A percentile compares a stretch with the other conserved stretches of the same genome.
phyloP scores from a whole-genome alignment of 768 basidiomycete species.

The Phaeotremella fagi region DNA sequence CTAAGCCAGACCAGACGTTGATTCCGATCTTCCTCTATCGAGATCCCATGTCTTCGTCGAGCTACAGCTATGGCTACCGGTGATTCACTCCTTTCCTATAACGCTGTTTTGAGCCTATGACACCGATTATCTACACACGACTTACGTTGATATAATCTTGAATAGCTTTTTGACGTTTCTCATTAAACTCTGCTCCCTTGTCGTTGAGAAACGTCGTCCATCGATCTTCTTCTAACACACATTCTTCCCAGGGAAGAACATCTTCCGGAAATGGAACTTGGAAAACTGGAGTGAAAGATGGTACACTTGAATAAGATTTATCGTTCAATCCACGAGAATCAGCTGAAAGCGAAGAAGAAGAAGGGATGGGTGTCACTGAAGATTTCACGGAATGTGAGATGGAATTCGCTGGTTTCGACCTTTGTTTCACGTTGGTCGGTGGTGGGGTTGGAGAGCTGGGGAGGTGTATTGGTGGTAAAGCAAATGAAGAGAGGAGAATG shows the following conservation, averaged over 20 bases:
- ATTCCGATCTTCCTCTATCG: neutral
- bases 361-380: neutral
- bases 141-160: constrained; percentile 41
- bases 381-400: constrained; percentile 26
- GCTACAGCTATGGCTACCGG: constrained; percentile 38
- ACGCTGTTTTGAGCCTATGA: neutral
- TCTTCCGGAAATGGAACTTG: constrained; percentile 25
- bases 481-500: constrained; percentile 41
- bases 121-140: neutral
- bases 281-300: constrained; percentile 11
- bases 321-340: neutral
- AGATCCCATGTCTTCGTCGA: neutral
- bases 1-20: constrained; percentile 32
- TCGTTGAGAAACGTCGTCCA: constrained; percentile 32
- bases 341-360: neutral
- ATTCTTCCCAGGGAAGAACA: constrained; percentile 35
- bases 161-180: constrained; percentile 15
- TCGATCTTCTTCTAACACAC: constrained; percentile 38
- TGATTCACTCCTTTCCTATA: constrained; percentile 39
- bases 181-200: constrained; percentile 8
- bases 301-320: neutral
- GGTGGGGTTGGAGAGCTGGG: constrained; percentile 3
- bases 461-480: constrained; percentile 24
- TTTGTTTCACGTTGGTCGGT: neutral
- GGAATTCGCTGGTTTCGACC: neutral